These are phyloP conservation scores for Tylopilus sp. DNA, from an alignment of 768 basidiomycete species.

Conservation along the genomic window DNA sequence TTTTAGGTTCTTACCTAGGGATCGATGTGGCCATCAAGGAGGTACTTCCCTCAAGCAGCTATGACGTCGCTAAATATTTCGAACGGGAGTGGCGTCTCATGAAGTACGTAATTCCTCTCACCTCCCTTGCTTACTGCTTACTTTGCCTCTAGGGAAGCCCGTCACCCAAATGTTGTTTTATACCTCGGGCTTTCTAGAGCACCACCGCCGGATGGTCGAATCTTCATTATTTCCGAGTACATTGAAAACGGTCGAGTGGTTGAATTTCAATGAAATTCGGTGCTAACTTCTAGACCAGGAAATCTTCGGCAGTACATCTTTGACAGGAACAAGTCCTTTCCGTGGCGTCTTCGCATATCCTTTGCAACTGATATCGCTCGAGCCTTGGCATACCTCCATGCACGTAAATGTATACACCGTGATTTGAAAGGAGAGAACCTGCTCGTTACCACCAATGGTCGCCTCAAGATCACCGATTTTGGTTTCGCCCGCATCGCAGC, in stretches of 20 bases:
- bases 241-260: slow-evolving; percentile 68
- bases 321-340: slow-evolving; percentile 77
- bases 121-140: not conserved
- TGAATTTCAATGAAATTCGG: not conserved
- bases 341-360: slow-evolving; percentile 90
- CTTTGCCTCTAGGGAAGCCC: slow-evolving; percentile 54
- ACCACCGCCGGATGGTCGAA: slow-evolving; percentile 73
- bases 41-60: slow-evolving; percentile 85
- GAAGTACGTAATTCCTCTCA: slow-evolving; percentile 48
- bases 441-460: slow-evolving; percentile 89
- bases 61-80: slow-evolving; percentile 96
- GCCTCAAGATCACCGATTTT: slow-evolving; percentile 98
- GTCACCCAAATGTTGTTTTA: slow-evolving; percentile 90
- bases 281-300: slow-evolving; percentile 18
- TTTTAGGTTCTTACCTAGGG: slow-evolving; percentile 83
- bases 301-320: slow-evolving; percentile 92
- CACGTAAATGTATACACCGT: slow-evolving; percentile 82
- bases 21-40: slow-evolving; percentile 97
- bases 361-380: slow-evolving; percentile 95
- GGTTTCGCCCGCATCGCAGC: slow-evolving; percentile 95
- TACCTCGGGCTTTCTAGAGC: slow-evolving; percentile 88
- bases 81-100: slow-evolving; percentile 98
- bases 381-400: slow-evolving; percentile 96
- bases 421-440: slow-evolving; percentile 98
- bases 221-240: slow-evolving; percentile 94